phyloP scores from a whole-genome alignment of 2,329 filamentous ascomycete species.

The Beauveria australis region DNA sequence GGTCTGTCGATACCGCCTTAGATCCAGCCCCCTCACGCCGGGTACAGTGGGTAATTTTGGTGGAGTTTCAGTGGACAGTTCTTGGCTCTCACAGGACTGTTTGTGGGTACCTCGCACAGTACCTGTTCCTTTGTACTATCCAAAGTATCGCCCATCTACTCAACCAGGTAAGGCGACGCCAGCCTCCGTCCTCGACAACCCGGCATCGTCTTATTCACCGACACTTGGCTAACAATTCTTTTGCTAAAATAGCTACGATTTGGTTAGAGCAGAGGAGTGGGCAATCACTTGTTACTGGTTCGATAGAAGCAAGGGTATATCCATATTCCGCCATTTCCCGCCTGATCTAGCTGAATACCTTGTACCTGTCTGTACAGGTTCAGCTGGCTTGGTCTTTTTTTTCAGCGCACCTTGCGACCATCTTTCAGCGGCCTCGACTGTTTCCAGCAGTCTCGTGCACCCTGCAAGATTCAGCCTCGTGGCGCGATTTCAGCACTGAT shows the following conservation, averaged over 20 bases:
- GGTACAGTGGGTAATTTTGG: not conserved
- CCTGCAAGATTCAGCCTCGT: not conserved
- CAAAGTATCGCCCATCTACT: not conserved
- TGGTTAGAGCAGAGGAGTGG: not conserved
- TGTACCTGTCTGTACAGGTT: too few species aligned
- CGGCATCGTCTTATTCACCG: not conserved
- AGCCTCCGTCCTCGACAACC: not conserved
- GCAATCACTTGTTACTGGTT: not conserved
- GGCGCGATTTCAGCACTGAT: too few species aligned
- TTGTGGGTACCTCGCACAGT: not conserved
- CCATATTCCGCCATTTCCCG: conserved; percentile 1
- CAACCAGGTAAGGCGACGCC: not conserved
- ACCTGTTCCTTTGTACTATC: too few species aligned
- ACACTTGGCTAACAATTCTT: not conserved
- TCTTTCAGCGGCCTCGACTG: not conserved
- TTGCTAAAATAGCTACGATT: not conserved
- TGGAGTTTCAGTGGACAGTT: not conserved
- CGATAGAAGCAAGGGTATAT: not conserved
- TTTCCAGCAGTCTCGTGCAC: not conserved
- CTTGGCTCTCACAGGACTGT: not conserved
- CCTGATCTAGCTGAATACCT: not conserved
- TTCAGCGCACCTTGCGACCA: not conserved
- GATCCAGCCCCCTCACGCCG: not conserved
- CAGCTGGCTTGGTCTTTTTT: not conserved
- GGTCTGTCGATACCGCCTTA: conserved; percentile 2